Base-by-base conservation (phyloP, 352 stramenopile genomes). In the Globisporangium okanoganense region DNA sequence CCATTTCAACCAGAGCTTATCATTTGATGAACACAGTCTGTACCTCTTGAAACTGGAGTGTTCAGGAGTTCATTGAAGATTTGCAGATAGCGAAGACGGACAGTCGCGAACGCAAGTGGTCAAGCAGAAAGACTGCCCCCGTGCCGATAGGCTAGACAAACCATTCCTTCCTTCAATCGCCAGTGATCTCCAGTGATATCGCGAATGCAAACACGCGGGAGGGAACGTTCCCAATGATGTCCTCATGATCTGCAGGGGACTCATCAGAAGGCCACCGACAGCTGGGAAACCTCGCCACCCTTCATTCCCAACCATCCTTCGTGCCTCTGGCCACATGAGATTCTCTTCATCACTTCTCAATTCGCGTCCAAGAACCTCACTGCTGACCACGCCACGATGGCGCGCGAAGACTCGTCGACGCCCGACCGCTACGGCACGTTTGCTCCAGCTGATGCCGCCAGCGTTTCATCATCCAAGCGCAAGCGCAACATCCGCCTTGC, bases 351-450 rank as follows among this genome's bases (percentile, higher is more conserved):
- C n/a, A 27, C 41, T 48, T 27, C 41, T 48, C 41, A 27, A 44
- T 44, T 9, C 38, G 38, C 38, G 14, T 18, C 7, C 16, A 9
- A 22, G 38, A 44, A 5, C 38, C 36, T 20, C 48, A n/a, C 16
- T 31, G 9, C 8, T 24, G 27, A 27, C n/a, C 38, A 44, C 35
- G 35, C 1, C 38, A 22, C 8, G 6, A 58, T 58, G 52, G 52
- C 52, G 35, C 50, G 27, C 22, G 50, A 56, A 38, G 35, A 56
- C 50, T 58, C 52, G 22, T 58, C 52, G 22, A 27, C 22, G 14
- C 36, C 52, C 1, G 52, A 58, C 14, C 52, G 52, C 35, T 58
- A 58, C 52, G 52, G 36, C 14, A 58, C 52, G 10, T 58, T 58
- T 22, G 52, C 29, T 33, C 6, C 44, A 8, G 48, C 16, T 2